Conservation (phyloP, 257 asterid genomes). For the Solanum chilense region DNA sequence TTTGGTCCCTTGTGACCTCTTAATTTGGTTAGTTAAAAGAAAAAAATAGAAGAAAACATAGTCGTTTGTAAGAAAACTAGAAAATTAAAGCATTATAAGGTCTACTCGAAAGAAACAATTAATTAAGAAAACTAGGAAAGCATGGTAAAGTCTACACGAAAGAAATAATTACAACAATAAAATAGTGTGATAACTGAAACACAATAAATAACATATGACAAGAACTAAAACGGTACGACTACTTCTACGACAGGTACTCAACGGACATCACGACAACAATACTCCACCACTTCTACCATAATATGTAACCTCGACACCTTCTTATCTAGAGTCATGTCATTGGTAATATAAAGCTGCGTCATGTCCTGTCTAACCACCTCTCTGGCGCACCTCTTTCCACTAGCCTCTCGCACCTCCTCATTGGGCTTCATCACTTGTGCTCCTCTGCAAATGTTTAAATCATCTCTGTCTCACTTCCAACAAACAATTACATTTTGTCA, state of each 20-base stretch:
- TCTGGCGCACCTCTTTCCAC: not conserved
- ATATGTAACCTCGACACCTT: not conserved
- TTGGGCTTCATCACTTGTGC: not conserved
- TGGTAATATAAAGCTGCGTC: not conserved
- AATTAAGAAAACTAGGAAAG: no score
- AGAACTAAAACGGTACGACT: not conserved
- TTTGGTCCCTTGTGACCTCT: conserved; percentile 9
- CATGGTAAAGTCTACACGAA: not conserved
- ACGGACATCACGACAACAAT: not conserved
- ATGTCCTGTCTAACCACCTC: not conserved
- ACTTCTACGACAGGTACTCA: not conserved
- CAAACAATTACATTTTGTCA: not conserved
- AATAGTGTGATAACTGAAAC: not conserved
- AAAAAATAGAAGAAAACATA: no score
- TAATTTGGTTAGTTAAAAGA: no score
- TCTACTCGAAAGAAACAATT: not conserved
- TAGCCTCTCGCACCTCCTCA: not conserved
- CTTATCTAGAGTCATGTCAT: not conserved
- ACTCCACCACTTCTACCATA: not conserved
- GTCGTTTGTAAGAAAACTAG: not conserved
- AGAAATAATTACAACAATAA: not conserved
- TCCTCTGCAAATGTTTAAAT: fast-evolving
- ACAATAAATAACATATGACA: not conserved
- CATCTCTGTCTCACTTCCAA: not conserved
- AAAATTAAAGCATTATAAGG: no score